Base-by-base conservation (phyloP, 1,284 basidiomycete genomes). In the Thelephora terrestris region DNA sequence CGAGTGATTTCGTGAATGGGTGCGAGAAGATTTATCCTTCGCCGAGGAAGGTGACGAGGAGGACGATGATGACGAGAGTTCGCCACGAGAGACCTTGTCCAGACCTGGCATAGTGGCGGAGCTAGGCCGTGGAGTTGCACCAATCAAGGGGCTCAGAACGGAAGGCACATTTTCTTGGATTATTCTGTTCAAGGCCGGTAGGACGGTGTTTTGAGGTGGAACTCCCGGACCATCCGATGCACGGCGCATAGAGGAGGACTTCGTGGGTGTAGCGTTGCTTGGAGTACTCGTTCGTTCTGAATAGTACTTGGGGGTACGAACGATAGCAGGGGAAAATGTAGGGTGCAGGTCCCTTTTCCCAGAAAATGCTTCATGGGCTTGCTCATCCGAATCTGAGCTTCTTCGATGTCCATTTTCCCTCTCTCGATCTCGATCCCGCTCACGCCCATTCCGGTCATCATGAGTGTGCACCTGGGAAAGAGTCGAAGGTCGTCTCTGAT, bases 231-330 rank as follows among this genome's bases (percentile, higher is more conserved):
- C 39, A 21, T 42, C 39, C 14, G 39, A 42, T 42, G 39, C 20
- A 42, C 39, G 39, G 6, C 39, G 39, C 25, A 20, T 20, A 25
- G 39, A 42, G 20, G 39, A n/a, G 6, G 29, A 10, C 14, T 32
- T 32, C 29, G 20, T 42, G 25, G 39, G 25, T 20, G 39, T 20
- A 20, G n/a, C 7, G 5, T 25, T 21, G 21, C 12, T 42, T 42
- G 39, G 39, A 3, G 48, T 44, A 21, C 34, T 20, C 37, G 50
- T 47, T 34, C 45, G 49, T 55, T 61, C 43, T 46, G 62, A 53
- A 50, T 80, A 81, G 58, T 79, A 71, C 9, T 71, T 67, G 5
- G 83, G 83, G 3, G 76, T 81, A 42, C 82, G 78, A 21, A 85
- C 68, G 59, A 84, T 79, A 42, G 66, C 75, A 17, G 75, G 58